A percentile compares a stretch with the other conserved stretches of the same genome.
These are phyloP conservation scores for Trichosporon asahii DNA, from an alignment of 1,284 basidiomycete genomes.

Conservation along the genomic window DNA sequence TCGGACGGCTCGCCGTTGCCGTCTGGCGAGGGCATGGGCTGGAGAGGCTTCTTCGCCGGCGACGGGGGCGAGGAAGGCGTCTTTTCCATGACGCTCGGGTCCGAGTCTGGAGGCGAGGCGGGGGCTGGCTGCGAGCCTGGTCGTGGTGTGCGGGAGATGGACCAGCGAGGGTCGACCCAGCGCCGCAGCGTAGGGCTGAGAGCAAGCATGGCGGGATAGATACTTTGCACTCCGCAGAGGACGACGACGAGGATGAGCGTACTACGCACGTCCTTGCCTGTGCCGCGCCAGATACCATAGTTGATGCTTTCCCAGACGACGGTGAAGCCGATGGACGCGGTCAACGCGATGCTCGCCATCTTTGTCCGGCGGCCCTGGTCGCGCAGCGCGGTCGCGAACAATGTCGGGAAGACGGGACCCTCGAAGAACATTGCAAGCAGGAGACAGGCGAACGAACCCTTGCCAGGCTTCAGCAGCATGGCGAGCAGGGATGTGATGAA, in stretches of 20 bases:
- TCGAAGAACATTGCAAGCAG: slow-evolving; percentile 47
- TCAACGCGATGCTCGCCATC: slow-evolving; percentile 35
- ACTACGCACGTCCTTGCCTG: slow-evolving; percentile 19
- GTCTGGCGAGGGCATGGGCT: neutral
- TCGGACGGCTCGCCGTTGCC: slow-evolving; percentile 3
- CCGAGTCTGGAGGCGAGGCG: neutral
- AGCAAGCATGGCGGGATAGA: slow-evolving; percentile 30
- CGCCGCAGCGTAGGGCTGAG: slow-evolving; percentile 23
- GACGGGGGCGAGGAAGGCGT: neutral
- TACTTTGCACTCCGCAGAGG: slow-evolving; percentile 26
- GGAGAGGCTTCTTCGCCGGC: neutral
- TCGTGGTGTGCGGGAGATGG: neutral
- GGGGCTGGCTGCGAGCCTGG: neutral
- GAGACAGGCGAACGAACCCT: slow-evolving; percentile 30
- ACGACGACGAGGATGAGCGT: slow-evolving; percentile 27
- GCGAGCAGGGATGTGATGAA: slow-evolving; percentile 39
- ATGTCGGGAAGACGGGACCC: slow-evolving; percentile 45
- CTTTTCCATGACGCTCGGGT: slow-evolving; percentile 3
- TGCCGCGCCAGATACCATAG: slow-evolving; percentile 26
- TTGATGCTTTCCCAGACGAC: slow-evolving; percentile 36
- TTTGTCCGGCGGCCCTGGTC: slow-evolving; percentile 44
- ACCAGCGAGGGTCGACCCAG: slow-evolving; percentile 40
- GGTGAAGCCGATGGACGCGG: slow-evolving; percentile 35
- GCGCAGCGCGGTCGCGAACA: slow-evolving; percentile 46
- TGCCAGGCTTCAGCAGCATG: slow-evolving; percentile 31